phyloP scores from a whole-genome alignment of 495 filamentous ascomycete genomes.

The Penicillium goetzii region DNA sequence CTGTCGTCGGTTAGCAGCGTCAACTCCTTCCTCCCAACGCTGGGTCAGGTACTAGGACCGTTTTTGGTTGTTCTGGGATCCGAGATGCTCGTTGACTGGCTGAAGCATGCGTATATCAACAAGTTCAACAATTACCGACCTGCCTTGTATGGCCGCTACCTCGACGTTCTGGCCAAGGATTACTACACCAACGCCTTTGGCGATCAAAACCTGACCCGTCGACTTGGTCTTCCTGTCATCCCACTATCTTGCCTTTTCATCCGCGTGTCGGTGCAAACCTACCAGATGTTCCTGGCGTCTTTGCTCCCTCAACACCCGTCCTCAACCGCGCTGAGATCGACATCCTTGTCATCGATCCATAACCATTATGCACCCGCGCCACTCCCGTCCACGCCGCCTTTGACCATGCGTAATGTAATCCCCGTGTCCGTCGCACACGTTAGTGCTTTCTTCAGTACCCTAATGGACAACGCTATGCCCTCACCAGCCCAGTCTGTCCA shows the following conservation, averaged over 20 bases:
- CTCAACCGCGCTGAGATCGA: constrained; percentile 68
- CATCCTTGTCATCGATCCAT: constrained; percentile 64
- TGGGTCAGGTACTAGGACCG: constrained; percentile 85
- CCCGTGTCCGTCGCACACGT: constrained; percentile 42
- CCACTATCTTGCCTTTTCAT: constrained; percentile 95
- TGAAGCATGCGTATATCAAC: constrained; percentile 95
- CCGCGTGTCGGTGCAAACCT: constrained; percentile 90
- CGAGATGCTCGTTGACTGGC: constrained; percentile 96
- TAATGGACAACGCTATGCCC: constrained; percentile 50
- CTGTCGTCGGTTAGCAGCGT: constrained; percentile 49
- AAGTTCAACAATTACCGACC: constrained; percentile 98
- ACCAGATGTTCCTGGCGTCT: constrained; percentile 95
- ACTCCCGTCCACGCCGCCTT: constrained; percentile 36
- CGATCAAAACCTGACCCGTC: constrained; percentile 84
- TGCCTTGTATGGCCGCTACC: constrained; percentile 81
- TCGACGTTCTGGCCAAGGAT: constrained; percentile 93
- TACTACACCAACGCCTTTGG: constrained; percentile 97
- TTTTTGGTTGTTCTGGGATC: constrained; percentile 92
- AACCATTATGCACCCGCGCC: constrained; percentile 46
- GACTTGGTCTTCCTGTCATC: constrained; percentile 89
- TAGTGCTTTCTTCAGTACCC: constrained; percentile 40
- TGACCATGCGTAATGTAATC: constrained; percentile 44
- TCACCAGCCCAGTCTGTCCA: constrained; percentile 48
- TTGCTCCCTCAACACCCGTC: constrained; percentile 75
- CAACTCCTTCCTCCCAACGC: constrained; percentile 62